Evolutionary conservation across 192 early-diverging fungal genomes (phyloP), one percentile per base, ranked within the genome.

Genomic region (Linnemannia hyalina): DNA sequence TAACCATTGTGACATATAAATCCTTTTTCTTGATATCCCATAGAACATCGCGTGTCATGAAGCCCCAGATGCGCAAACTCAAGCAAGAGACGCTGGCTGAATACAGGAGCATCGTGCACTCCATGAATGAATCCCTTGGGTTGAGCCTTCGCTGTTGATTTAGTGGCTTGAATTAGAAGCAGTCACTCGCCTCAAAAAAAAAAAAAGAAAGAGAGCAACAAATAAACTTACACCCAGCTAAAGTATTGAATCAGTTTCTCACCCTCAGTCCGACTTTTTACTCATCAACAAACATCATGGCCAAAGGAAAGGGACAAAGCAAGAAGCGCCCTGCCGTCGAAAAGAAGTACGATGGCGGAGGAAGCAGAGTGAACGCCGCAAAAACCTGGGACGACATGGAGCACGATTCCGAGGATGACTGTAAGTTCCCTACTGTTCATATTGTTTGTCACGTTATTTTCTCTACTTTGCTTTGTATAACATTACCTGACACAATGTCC

Each of bases 321-420:
- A 82, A 32, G 75, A 80, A 80, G 55, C 78, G 83, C 11, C 83
- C 78, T n/a, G 60, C 83, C 18, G 73, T 68, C 49, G 81, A 88
- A 41, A 88, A 88, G 68, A 82, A 88, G 60, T 82, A 74, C 38
- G 81, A 88, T 69, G 81, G 86, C 16, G 86, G 81, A 35, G 81
- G 80, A 54, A 88, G 86, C 52, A 89, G 93, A 36, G 85, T 96
- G 47, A 89, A 93, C 26, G 94, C 94, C 11, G 93, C 94, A 68
- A 90, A 88, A 71, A 93, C 94, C 3, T 94, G 92, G 94, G 90
- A 93, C 74, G 95, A 96, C 73, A 91, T 94, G 74, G 94, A 95
- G 68, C 92, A 94, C 68, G 95, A 96, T 80, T 92, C 93, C 26
- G 95, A 94, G 82, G 95, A 96, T 78, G 92, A 95, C 60, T 96